Conservation (phyloP, 345 rosid genomes). For the Crucihimalaya himalaica region DNA sequence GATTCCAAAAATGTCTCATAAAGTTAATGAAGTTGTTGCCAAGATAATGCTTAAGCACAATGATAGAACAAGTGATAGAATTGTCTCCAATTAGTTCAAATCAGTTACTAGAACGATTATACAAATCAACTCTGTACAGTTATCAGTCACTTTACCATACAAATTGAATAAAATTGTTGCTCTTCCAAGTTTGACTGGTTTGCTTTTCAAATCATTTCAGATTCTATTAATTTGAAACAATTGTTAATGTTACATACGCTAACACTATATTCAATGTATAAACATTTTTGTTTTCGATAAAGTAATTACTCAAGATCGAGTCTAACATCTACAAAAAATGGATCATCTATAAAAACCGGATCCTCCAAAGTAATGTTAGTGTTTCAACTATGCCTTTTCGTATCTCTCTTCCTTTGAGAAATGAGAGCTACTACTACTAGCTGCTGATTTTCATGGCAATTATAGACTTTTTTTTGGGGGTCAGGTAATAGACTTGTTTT, state of each 20-base stretch:
- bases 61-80: conserved; percentile 10
- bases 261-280: not conserved
- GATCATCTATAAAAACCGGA: conserved; percentile 17
- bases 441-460: conserved; percentile 63
- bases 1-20: conserved; percentile 55
- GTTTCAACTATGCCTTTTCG: conserved; percentile 31
- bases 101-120: not conserved
- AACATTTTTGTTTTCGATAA: not conserved
- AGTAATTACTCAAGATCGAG: conserved; percentile 13
- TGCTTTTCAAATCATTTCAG: not conserved
- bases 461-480: not conserved
- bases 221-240: not conserved
- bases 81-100: not conserved
- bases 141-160: not conserved
- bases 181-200: conserved; percentile 4
- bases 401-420: conserved; percentile 44
- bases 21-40: conserved; percentile 48
- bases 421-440: conserved; percentile 10
- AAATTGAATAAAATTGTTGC: conserved; percentile 13
- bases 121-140: conserved; percentile 25
- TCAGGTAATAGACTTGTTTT: not conserved
- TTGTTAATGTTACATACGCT: not conserved
- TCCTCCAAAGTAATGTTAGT: conserved; percentile 27
- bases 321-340: conserved; percentile 7
- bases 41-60: conserved; percentile 34